Percentiles rank a stretch among this genome's conserved stretches.
These are phyloP conservation scores for Globisporangium splendens DNA, from an alignment of 352 stramenopile species.

Conservation along the genomic window DNA sequence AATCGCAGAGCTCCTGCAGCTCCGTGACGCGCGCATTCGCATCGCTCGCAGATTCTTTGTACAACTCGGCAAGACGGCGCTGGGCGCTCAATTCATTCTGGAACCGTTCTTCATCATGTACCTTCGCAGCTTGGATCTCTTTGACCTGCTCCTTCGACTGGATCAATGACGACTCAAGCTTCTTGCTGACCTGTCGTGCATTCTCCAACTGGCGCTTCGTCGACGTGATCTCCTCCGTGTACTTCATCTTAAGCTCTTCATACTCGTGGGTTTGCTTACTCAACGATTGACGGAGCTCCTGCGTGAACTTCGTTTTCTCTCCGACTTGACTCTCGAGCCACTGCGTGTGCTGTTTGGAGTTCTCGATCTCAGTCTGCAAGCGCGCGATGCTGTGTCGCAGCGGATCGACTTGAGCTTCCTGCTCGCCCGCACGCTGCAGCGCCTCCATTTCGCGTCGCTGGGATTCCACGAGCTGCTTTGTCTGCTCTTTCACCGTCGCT, in stretches of 20 bases:
- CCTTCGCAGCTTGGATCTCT: slow-evolving; percentile 53
- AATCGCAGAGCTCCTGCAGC: slow-evolving; percentile 52
- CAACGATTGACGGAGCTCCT: slow-evolving; percentile 55
- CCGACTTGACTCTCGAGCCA: slow-evolving; percentile 63
- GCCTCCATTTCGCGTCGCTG: slow-evolving; percentile 67
- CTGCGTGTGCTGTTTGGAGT: slow-evolving; percentile 50
- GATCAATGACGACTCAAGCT: slow-evolving; percentile 58
- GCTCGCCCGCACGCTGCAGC: slow-evolving; percentile 46
- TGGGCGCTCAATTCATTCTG: slow-evolving; percentile 68
- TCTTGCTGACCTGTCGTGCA: slow-evolving; percentile 53
- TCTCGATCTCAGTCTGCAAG: slow-evolving; percentile 51
- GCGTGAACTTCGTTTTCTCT: slow-evolving; percentile 64
- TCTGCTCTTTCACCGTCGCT: slow-evolving; percentile 54
- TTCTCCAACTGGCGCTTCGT: slow-evolving; percentile 55
- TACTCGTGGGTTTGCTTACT: slow-evolving; percentile 49
- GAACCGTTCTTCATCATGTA: slow-evolving; percentile 60
- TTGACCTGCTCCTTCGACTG: slow-evolving; percentile 69
- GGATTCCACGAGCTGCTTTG: slow-evolving; percentile 40
- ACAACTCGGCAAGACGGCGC: slow-evolving; percentile 63
- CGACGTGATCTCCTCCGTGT: slow-evolving; percentile 45
- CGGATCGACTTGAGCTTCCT: slow-evolving; percentile 60
- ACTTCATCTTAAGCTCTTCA: slow-evolving; percentile 52
- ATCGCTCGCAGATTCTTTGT: slow-evolving; percentile 63
- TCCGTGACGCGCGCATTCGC: slow-evolving; percentile 49
- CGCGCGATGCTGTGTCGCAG: slow-evolving; percentile 42